These are phyloP conservation scores for Brachypodium distachyon DNA, from an alignment of 202 grass and related monocot genomes.

Conservation along the genomic window DNA sequence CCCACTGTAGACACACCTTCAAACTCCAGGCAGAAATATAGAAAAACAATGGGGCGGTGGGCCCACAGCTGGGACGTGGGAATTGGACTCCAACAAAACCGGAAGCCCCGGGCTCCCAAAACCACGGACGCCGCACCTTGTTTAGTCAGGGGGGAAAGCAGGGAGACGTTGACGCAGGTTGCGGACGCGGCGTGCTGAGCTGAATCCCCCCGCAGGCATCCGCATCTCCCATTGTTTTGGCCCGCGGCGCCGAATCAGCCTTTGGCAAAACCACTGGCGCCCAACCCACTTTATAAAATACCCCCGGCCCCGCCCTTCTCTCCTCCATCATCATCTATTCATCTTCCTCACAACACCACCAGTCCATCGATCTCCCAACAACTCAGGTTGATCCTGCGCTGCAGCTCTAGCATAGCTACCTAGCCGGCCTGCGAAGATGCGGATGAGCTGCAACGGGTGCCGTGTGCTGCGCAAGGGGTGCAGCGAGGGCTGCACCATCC, in stretches of 20 bases:
- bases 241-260: slow-evolving; percentile 24
- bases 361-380: not conserved
- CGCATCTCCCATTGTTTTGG: not conserved
- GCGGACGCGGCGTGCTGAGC: too few relatives aligned
- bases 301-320: not conserved
- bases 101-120: too few relatives aligned
- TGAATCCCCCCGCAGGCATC: too few relatives aligned
- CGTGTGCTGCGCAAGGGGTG: slow-evolving; percentile 74
- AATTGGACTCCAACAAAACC: too few relatives aligned
- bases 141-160: too few relatives aligned
- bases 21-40: too few relatives aligned
- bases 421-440: slow-evolving; percentile 21
- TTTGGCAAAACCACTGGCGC: slow-evolving; percentile 40
- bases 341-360: not conserved
- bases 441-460: slow-evolving; percentile 80
- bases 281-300: slow-evolving; percentile 8
- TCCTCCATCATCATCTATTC: not conserved
- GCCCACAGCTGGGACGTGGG: too few relatives aligned
- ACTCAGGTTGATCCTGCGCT: not conserved
- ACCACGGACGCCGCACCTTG: too few relatives aligned
- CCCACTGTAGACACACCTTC: too few relatives aligned
- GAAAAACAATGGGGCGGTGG: too few relatives aligned
- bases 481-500: slow-evolving; percentile 63
- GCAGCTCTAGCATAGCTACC: too few relatives aligned
- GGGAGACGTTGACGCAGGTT: too few relatives aligned